Base-by-base conservation (phyloP, 805 yeast genomes). In the Metschnikowia colocasiae region DNA sequence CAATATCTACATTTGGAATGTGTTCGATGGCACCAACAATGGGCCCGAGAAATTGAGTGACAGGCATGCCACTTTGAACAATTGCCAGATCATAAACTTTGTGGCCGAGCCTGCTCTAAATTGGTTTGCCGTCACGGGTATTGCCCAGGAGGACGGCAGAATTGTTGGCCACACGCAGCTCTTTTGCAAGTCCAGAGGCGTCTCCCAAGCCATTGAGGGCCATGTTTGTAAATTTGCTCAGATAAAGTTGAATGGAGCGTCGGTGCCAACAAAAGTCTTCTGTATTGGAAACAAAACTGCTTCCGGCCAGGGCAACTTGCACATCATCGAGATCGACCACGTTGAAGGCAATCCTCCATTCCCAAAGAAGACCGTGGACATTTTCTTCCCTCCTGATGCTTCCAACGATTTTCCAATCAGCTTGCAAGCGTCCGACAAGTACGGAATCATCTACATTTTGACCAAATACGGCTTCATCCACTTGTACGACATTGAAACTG, bases 391-490 rank as follows among this genome's bases (percentile, higher is more conserved):
- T 30, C 91, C 96, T 23, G 99, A 95, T 71, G 96, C 96, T 40
- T 76, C 87, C 34, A 87, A 86, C 65, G 99, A 94, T 71, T 94
- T 94, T 83, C 99, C 99, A 51, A 90, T 94, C 56, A 80, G 96
- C 44, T 80, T 91, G 52, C 94, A 89, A 65, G 82, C 92, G 37
- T 83, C 96, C 22, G 79, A 86, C 69, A 79, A 80, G 62, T 94
- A 83, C 60, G 98, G 98, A 56, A 80, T 94, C 51, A 76, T 87
- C 52, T 94, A 90, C 68, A 77, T 94, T 56, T 78, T 94, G 64
- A 94, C 99, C 51, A 95, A 95, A 73, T 87, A 87, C 63, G 99
- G 99, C 23, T 94, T 94, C 72, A 90, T 94, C 60, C 98, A 94
- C 68, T 74, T 94, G 60, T 94, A 91, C 68, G 99, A 94, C 65